These are phyloP conservation scores for Echinosphaeria canescens DNA, from an alignment of 2,329 filamentous ascomycete genomes.

Conservation along the genomic window DNA sequence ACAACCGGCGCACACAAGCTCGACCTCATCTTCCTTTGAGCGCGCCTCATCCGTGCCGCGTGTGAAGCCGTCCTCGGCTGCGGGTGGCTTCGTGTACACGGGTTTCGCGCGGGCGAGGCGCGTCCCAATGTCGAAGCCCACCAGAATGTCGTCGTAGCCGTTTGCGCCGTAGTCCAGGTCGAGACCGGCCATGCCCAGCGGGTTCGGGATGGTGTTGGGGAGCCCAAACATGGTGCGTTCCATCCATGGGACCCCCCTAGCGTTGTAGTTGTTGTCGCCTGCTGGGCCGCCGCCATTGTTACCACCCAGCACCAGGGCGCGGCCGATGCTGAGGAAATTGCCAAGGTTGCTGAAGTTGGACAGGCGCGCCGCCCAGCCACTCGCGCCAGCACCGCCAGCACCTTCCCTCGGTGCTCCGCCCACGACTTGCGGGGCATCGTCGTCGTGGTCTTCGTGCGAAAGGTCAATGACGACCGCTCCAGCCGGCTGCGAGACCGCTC, in stretches of 20 bases:
- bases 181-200: conserved; percentile 9
- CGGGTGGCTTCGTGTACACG: conserved; percentile 38
- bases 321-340: background rate
- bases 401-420: too few relatives aligned
- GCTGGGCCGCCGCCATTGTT: too few relatives aligned
- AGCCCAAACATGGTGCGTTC: too few relatives aligned
- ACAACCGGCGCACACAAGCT: conserved; percentile 72
- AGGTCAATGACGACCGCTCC: too few relatives aligned
- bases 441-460: too few relatives aligned
- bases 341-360: background rate
- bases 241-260: too few relatives aligned
- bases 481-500: too few relatives aligned
- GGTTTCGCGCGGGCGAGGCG: conserved; percentile 20
- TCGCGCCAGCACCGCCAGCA: background rate
- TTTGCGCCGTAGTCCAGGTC: conserved; percentile 12
- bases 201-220: conserved; percentile 2
- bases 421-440: too few relatives aligned
- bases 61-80: conserved; percentile 58
- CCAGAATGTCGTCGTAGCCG: conserved; percentile 11
- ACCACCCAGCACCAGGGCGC: too few relatives aligned
- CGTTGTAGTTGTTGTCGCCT: too few relatives aligned
- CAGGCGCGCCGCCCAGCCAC: background rate
- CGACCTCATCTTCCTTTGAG: conserved; percentile 46
- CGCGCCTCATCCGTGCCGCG: conserved; percentile 52
- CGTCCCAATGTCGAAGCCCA: too few relatives aligned